Base-by-base conservation (phyloP, 2,329 filamentous ascomycete genomes). In the Clonostachys rosea region DNA sequence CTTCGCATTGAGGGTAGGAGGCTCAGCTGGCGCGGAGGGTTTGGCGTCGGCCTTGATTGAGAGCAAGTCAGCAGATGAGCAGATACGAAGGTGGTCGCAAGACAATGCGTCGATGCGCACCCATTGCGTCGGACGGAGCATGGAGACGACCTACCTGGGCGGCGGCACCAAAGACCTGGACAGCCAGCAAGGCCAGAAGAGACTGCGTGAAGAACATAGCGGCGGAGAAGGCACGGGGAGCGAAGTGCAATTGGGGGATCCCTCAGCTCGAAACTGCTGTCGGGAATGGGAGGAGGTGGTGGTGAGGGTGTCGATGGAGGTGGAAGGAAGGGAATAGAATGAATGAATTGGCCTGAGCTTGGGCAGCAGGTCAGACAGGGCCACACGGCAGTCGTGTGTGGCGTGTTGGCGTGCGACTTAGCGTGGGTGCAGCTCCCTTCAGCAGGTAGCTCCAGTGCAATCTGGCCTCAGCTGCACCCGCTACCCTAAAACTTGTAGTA, bases 191-290 rank as follows among this genome's bases (percentile, higher is more conserved):
- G 57, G 85, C 84, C 59, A 92, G 72, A 50, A 86, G 76, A 58
- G 87, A 81, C 60, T 87, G 77, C 71, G 83, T 85, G 69, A 89
- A 81, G 71, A 85, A 81, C 89, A 94, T 94, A 50, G 34, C 35
- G 47, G 16, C 46, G 36, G 16, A 48, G 54, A 59, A 49, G 45
- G 46, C 45, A 47, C 40, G 48, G 47, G 49, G 20, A 17, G 20
- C 44, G 34, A 36, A 35, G n/a, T 34, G 40, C 14, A 40, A 33
- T 30, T 30, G 24, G 24, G 40, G 17, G 33, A 16, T 35, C 40
- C 34, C 34, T 36, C 45, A 43, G 45, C 45, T 47, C 45, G 45
- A 47, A 43, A 24, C 45, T 45, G 42, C 46, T 44, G 43, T 45
- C 24, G 24, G 44, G 47, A 34, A 42, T 44, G 34, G n/a, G 16